Evolutionary conservation across 176 grass and related monocot species (phyloP).

Genomic region (Saccharum officinarum): DNA sequence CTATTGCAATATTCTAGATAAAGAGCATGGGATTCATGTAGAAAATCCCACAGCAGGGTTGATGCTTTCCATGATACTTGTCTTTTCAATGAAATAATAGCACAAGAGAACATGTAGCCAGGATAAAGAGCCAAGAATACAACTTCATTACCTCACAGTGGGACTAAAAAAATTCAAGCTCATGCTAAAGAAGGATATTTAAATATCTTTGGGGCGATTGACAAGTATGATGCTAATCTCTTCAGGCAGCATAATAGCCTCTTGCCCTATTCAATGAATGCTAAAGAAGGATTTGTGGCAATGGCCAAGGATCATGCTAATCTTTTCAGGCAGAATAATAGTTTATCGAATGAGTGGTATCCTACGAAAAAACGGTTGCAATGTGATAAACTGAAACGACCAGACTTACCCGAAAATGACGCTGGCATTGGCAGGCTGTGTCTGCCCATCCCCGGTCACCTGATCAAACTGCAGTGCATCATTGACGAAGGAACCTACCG

Average conservation of each 20-base stretch:
- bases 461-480: constrained; percentile 75
- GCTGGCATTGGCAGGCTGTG: constrained; percentile 49
- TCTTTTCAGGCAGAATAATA: not conserved
- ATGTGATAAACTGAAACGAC: not conserved
- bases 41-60: constrained; percentile 8
- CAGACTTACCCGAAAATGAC: constrained; percentile 68
- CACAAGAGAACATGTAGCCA: not conserved
- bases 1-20: not conserved
- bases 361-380: not conserved
- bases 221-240: constrained; percentile 3
- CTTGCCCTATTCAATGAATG: not conserved
- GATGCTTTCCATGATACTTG: constrained; percentile 26
- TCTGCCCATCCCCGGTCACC: constrained; percentile 69
- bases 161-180: not conserved
- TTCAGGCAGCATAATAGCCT: not conserved
- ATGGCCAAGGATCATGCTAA: constrained; percentile 9
- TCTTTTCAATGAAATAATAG: constrained; percentile 1
- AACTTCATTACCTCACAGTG: not conserved
- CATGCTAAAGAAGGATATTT: not conserved
- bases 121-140: not conserved
- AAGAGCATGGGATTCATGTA: not conserved
- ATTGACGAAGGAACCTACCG: constrained; percentile 61
- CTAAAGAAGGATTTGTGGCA: not conserved
- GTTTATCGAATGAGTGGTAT: not conserved
- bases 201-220: not conserved